These are phyloP conservation scores for Lolium perenne DNA, from an alignment of 176 grass and related monocot species.

Conservation along the genomic window DNA sequence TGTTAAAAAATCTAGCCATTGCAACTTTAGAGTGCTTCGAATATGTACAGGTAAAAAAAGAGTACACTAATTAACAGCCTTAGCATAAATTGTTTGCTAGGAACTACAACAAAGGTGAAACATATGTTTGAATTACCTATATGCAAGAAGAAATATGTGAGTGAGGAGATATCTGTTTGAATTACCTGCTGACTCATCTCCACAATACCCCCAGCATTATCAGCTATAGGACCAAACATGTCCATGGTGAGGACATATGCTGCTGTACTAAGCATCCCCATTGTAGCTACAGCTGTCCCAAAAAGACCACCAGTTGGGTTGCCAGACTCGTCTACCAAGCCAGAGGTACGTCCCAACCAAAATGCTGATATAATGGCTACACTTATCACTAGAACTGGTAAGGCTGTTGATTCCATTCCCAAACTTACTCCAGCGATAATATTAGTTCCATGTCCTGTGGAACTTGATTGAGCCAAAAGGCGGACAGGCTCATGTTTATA, in stretches of 20 bases:
- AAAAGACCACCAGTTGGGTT: constrained; percentile 93
- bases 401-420: constrained; percentile 91
- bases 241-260: constrained; percentile 99
- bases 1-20: not conserved
- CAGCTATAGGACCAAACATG: constrained; percentile 99
- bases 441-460: constrained; percentile 98
- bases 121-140: not conserved
- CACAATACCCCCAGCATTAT: constrained; percentile 99
- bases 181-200: constrained; percentile 99
- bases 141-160: constrained; percentile 21
- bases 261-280: constrained; percentile 99
- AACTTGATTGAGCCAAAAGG: constrained; percentile 80
- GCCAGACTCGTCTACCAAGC: constrained; percentile 82
- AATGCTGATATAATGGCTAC: constrained; percentile 86
- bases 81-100: constrained; percentile 8
- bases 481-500: constrained; percentile 94
- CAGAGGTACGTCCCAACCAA: constrained; percentile 92
- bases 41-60: not conserved
- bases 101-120: not conserved
- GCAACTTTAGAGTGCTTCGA: not conserved
- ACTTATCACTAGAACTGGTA: constrained; percentile 93
- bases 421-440: constrained; percentile 97
- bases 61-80: not conserved
- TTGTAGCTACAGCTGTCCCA: constrained; percentile 97
- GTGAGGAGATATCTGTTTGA: not conserved